phyloP scores from a whole-genome alignment of 176 grass and related monocot species.

The Carex cristatella region DNA sequence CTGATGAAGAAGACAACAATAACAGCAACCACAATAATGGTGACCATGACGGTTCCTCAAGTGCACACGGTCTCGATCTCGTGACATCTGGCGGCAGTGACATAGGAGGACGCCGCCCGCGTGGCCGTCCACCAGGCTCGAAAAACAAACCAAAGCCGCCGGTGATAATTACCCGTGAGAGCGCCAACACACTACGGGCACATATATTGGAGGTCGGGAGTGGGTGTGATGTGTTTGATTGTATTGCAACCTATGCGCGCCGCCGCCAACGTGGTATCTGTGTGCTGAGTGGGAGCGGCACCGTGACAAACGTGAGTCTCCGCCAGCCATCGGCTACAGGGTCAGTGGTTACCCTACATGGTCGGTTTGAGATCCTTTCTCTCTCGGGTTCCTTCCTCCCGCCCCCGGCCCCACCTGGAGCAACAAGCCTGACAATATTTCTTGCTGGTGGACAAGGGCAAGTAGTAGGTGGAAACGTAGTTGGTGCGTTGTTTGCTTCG shows the following conservation, averaged over 20 bases:
- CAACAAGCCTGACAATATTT: conserved; percentile 96
- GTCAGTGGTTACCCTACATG: conserved; percentile 70
- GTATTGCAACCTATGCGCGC: conserved; percentile 74
- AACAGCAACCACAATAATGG: conserved; percentile 40
- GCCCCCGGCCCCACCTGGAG: conserved; percentile 74
- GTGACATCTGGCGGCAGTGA: conserved; percentile 32
- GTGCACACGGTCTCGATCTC: conserved; percentile 29
- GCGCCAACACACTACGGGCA: conserved; percentile 91
- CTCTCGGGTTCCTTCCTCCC: conserved; percentile 97
- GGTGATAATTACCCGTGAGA: conserved; percentile 97
- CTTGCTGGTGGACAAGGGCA: conserved; percentile 87
- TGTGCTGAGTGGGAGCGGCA: conserved; percentile 90
- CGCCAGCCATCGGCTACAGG: conserved; percentile 81
- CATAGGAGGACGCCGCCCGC: conserved; percentile 48
- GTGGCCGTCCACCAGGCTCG: conserved; percentile 65
- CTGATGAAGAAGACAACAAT: conserved; percentile 42
- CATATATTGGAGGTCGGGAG: conserved; percentile 92
- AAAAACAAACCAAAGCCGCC: conserved; percentile 98
- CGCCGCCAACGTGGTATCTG: conserved; percentile 87
- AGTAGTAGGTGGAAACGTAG: conserved; percentile 93
- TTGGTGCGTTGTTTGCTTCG: conserved; percentile 71
- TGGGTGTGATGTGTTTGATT: conserved; percentile 90
- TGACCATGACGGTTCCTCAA: conserved; percentile 46
- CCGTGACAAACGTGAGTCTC: conserved; percentile 91
- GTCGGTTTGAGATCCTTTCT: conserved; percentile 95